Evolutionary conservation across 495 filamentous ascomycete genomes (phyloP).

Genomic region (Aspergillus bertholletiae): DNA sequence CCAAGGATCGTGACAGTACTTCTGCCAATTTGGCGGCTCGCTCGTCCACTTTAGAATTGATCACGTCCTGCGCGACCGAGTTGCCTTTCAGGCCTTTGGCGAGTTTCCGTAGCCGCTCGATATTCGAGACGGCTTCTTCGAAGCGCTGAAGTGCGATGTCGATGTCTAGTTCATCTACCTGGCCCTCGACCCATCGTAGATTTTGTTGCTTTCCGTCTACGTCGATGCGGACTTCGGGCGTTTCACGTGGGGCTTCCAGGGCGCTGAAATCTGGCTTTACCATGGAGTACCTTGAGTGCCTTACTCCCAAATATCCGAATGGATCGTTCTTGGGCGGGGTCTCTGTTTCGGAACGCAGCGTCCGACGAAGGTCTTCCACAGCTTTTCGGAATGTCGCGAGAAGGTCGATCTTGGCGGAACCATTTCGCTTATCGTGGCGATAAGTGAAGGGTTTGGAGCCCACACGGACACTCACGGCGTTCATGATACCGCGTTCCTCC

Average conservation of each 20-base stretch:
- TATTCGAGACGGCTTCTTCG: conserved; percentile 73
- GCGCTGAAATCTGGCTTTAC: conserved; percentile 52
- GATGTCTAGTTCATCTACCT: conserved; percentile 95
- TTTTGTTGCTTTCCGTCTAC: conserved; percentile 96
- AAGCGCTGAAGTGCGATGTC: conserved; percentile 90
- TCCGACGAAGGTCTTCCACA: conserved; percentile 83
- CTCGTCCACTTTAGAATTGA: conserved; percentile 84
- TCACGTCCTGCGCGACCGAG: conserved; percentile 78
- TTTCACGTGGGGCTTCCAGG: conserved; percentile 67
- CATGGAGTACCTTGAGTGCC: conserved; percentile 27
- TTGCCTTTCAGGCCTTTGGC: conserved; percentile 80
- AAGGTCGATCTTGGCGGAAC: conserved; percentile 71
- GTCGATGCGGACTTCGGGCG: conserved; percentile 75
- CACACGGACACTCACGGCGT: conserved; percentile 87
- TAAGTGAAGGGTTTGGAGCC: conserved; percentile 93
- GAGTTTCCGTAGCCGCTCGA: conserved; percentile 78
- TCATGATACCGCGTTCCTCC: conserved; percentile 64
- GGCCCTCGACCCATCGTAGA: conserved; percentile 88
- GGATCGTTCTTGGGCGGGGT: conserved; percentile 75
- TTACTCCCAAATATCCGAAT: conserved; percentile 65
- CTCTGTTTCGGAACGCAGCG: conserved; percentile 76
- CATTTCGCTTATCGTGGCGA: conserved; percentile 70
- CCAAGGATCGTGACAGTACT: conserved; percentile 67
- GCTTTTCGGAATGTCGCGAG: conserved; percentile 87
- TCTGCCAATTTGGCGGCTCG: conserved; percentile 75